Evolutionary conservation across 164 flowering plant species (phyloP), one percentile per base, ranked within the genome.

Genomic region (Sextonia rubra): DNA sequence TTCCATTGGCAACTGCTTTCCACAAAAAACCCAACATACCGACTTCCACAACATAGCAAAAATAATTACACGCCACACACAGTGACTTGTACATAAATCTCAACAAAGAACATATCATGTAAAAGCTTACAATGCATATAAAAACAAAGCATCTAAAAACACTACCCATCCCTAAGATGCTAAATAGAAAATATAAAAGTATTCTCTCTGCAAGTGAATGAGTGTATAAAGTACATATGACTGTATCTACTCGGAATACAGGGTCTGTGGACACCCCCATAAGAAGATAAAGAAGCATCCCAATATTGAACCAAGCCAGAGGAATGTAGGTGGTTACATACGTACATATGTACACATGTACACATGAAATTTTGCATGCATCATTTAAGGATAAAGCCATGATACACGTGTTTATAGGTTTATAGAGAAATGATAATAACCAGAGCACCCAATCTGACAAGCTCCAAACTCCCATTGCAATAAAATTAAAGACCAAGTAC

Each of bases 131-230:
- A 61, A 24, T 22, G 26, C 26, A 61, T 22, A 61, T 61, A 9
- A n/a, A 25, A 23, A 61, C 30, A 24, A 4, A 61, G 22, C 24
- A 12, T 22, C 24, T 23, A 25, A 12, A 12, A 25, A 23, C 22
- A 7, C 12, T 61, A 12, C 27, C 9, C 4, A 12, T 61, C 17
- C 4, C 4, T 61, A 58, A 22, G 61, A 58, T 58, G 61, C 61
- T 58, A 58, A 20, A 58, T 8, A 58, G 58, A 58, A 58, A 58
- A 11, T 18, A 20, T n/a, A 12, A 8, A 26, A 24, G 29, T 30
- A 60, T 70, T 29, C 72, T 69, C 60, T 69, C 47, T 55, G 71
- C 60, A 55, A 20, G 17, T 58, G 52, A 26, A 69, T 69, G 55
- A 60, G n/a, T 47, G 70, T 68, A 69, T 48, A 26, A 23, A 11